phyloP scores from a whole-genome alignment of 257 asterid species.

The Forsythia viridissima region DNA sequence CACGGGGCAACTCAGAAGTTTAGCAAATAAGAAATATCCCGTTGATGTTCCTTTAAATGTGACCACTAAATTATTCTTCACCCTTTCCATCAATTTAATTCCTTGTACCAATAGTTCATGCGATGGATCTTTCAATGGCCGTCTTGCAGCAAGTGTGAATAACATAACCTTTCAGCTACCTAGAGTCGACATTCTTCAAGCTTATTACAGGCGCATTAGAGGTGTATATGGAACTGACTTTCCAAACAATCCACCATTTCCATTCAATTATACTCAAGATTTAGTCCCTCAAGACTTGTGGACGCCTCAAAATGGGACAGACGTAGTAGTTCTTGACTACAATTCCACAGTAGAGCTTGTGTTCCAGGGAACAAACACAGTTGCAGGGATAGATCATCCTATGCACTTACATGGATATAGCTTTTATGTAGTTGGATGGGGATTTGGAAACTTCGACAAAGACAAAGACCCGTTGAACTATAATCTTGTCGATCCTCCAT shows the following conservation, averaged over 20 bases:
- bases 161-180: slow-evolving; percentile 43
- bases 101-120: slow-evolving; percentile 39
- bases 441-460: slow-evolving; percentile 50
- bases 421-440: slow-evolving; percentile 59
- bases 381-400: slow-evolving; percentile 51
- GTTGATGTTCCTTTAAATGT: slow-evolving; percentile 44
- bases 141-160: slow-evolving; percentile 52
- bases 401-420: slow-evolving; percentile 70
- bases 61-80: slow-evolving; percentile 21
- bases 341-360: slow-evolving; percentile 53
- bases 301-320: slow-evolving; percentile 26
- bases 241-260: slow-evolving; percentile 40
- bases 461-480: slow-evolving; percentile 38
- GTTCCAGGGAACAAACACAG: slow-evolving; percentile 46
- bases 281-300: slow-evolving; percentile 22
- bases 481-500: slow-evolving; percentile 64
- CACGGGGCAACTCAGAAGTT: slow-evolving; percentile 31
- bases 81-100: slow-evolving; percentile 36
- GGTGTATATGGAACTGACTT: slow-evolving; percentile 35
- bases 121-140: slow-evolving; percentile 27
- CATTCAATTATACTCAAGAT: slow-evolving; percentile 38
- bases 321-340: slow-evolving; percentile 34
- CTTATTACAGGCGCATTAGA: slow-evolving; percentile 32
- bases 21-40: slow-evolving; percentile 32
- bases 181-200: slow-evolving; percentile 36